Evolutionary conservation across 768 basidiomycete genomes (phyloP), one percentile per base, ranked within the genome.

Genomic region (Russula sp.): DNA sequence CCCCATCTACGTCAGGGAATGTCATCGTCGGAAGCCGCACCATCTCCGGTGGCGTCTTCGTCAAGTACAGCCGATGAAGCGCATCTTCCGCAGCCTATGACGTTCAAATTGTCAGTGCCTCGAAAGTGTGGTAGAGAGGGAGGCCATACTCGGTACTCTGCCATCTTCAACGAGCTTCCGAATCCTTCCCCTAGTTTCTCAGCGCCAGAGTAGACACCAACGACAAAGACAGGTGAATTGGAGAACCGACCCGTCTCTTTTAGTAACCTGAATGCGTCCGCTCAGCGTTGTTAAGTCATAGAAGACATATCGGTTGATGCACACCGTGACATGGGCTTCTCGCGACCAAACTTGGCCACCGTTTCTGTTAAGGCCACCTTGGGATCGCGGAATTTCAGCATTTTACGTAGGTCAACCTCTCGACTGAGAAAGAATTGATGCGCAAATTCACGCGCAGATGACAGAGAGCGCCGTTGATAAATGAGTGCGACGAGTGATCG

Each of bases 161-260:
- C 94, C 96, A 98, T 98, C 74, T 84, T 87, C 60, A 98, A 77
- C 3, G 92, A 94, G 69, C 85, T 88, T 58, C 97, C 97, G 72
- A 95, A 93, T 16, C 95, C 94, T 76, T 99, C 95, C 6, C 95
- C 93, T 2, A 99, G 83, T 75, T 97, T 84, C 73, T 84, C 91
- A 63, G 76, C 79, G 46, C 86, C 93, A 26, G 86, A 91, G 74
- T 84, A 98, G 64, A 97, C 89, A 20, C 94, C 97, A n/a, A 96
- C 89, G n/a, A 97, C 89, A 74, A 90, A 99, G 44, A 95, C 82
- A 1, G 97, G 95, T 3, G 93, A 88, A 69, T 91, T 90, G 1
- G 92, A 90, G 69, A 86, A 86, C 52, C 94, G 88, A 72, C 97
- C 97, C 0, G 94, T 94, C 75, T 98, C 95, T 72, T 89, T 93